phyloP scores from a whole-genome alignment of 768 basidiomycete genomes.

The Tricholoma sp. region DNA sequence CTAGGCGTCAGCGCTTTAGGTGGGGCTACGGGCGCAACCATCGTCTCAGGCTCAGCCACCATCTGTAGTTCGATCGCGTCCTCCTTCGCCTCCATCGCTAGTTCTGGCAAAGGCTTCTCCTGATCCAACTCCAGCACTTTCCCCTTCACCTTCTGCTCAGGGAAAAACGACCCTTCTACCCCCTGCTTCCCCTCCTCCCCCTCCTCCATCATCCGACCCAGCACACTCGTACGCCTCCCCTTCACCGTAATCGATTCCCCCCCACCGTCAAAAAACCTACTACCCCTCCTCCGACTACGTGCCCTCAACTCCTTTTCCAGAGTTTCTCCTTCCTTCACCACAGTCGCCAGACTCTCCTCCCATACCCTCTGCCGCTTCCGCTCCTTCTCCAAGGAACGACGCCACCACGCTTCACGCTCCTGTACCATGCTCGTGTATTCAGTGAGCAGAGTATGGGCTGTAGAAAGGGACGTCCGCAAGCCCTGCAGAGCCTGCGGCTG shows the following conservation, averaged over 20 bases:
- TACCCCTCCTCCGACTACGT: constrained; percentile 54
- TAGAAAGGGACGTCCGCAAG: constrained; percentile 41
- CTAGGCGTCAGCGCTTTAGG: neutral
- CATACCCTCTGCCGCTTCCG: constrained; percentile 62
- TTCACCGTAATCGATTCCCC: constrained; percentile 17
- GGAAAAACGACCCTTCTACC: neutral
- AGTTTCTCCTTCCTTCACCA: constrained; percentile 80
- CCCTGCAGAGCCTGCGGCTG: neutral
- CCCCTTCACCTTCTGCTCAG: neutral
- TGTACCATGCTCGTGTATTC: constrained; percentile 67
- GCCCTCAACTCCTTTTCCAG: constrained; percentile 75
- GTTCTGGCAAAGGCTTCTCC: neutral
- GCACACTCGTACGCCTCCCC: constrained; percentile 11
- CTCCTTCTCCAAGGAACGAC: constrained; percentile 58
- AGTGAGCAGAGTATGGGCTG: constrained; percentile 52
- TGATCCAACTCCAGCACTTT: too few species aligned
- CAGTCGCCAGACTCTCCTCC: constrained; percentile 86
- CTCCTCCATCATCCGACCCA: constrained; percentile 4
- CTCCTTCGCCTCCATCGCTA: neutral
- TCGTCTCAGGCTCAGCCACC: too few species aligned
- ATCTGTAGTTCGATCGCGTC: neutral
- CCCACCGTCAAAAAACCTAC: constrained; percentile 41
- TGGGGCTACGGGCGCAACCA: neutral
- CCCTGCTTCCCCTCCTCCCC: constrained; percentile 7
- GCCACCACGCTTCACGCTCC: constrained; percentile 82